phyloP scores from a whole-genome alignment of 1,284 basidiomycete species.

The Ustanciosporium gigantosporum region DNA sequence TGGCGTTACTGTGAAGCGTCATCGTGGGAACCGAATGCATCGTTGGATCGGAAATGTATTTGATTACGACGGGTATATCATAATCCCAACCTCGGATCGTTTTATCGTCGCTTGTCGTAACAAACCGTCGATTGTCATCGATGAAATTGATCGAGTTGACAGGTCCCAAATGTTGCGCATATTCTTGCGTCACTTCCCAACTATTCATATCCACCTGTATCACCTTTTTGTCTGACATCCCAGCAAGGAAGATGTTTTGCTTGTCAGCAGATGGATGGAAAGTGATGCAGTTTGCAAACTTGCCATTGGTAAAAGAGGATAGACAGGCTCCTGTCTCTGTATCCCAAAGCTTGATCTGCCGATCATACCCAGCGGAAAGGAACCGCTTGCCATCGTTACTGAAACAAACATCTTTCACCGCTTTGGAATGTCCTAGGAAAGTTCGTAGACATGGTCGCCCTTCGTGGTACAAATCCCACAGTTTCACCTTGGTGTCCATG shows the following conservation, averaged over 20 bases:
- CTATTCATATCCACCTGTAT: conserved; percentile 96
- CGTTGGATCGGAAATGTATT: conserved; percentile 97
- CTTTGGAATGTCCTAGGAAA: conserved; percentile 94
- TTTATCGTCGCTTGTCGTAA: conserved; percentile 98
- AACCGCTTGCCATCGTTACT: conserved; percentile 89
- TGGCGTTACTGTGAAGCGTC: conserved; percentile 87
- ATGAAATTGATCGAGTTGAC: conserved; percentile 99
- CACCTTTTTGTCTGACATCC: conserved; percentile 99
- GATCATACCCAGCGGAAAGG: conserved; percentile 90
- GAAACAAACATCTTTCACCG: conserved; percentile 93
- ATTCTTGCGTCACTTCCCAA: conserved; percentile 93
- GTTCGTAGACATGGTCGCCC: conserved; percentile 95
- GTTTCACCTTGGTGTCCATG: conserved; percentile 99
- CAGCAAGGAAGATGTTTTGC: conserved; percentile 92
- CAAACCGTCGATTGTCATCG: conserved; percentile 89
- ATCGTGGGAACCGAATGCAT: conserved; percentile 99
- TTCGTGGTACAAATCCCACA: conserved; percentile 98
- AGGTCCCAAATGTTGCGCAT: conserved; percentile 95
- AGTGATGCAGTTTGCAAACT: conserved; percentile 89
- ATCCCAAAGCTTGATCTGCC: conserved; percentile 98
- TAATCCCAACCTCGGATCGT: conserved; percentile 90
- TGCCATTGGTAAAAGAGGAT: conserved; percentile 92
- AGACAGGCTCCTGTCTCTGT: conserved; percentile 96
- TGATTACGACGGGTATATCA: conserved; percentile 97
- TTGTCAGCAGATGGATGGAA: conserved; percentile 97